phyloP scores from a whole-genome alignment of 2,329 filamentous ascomycete species.

The Paraphoma chrysanthemicola region DNA sequence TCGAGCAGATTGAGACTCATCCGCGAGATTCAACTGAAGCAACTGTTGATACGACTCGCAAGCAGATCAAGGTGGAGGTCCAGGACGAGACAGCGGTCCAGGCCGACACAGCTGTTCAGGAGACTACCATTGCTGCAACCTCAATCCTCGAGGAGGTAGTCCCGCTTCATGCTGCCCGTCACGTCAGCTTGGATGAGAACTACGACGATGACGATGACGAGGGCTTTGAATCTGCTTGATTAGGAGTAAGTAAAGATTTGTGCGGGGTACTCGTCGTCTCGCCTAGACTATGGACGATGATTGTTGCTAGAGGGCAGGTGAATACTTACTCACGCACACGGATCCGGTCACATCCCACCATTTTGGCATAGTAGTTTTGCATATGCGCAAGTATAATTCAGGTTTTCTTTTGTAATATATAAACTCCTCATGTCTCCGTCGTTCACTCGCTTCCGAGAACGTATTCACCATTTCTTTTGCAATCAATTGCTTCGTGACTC shows the following conservation, averaged over 20 bases:
- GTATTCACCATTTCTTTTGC: too few relatives aligned
- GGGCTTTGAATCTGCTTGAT: constrained; percentile 39
- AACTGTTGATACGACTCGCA: not conserved
- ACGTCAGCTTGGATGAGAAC: not conserved
- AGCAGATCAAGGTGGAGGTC: not conserved
- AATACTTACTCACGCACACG: not conserved
- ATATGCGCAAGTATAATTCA: not conserved
- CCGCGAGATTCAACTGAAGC: too few relatives aligned
- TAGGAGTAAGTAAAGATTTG: too few relatives aligned
- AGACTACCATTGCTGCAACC: not conserved
- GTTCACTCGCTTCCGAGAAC: not conserved
- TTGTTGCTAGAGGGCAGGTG: constrained; percentile 54
- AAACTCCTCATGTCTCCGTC: not conserved
- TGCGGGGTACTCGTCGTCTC: too few relatives aligned
- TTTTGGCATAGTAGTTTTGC: not conserved
- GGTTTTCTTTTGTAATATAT: not conserved
- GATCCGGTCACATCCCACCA: too few relatives aligned
- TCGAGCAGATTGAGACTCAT: not conserved
- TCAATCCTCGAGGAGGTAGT: not conserved
- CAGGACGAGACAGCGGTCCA: too few relatives aligned
- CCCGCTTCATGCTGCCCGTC: not conserved
- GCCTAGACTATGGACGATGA: too few relatives aligned
- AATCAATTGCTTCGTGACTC: too few relatives aligned
- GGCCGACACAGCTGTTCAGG: not conserved
- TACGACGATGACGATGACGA: constrained; percentile 72